A percentile compares a stretch with the other conserved stretches of the same genome.
These are phyloP conservation scores for Drechslerella stenobrocha DNA, from an alignment of 2,329 filamentous ascomycete species.

Conservation along the genomic window DNA sequence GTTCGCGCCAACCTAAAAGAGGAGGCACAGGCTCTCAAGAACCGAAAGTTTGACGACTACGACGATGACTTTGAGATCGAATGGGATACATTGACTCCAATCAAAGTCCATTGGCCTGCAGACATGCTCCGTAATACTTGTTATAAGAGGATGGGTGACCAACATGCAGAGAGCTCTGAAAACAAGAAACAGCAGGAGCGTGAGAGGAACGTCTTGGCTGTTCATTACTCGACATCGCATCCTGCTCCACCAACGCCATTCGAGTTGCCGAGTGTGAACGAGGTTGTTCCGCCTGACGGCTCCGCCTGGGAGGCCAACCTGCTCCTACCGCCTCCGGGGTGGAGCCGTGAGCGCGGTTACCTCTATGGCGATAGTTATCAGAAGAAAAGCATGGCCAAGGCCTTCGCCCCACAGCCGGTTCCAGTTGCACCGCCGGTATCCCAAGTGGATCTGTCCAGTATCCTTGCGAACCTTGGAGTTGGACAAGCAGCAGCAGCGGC, in stretches of 20 bases:
- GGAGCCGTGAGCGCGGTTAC: conserved; percentile 38
- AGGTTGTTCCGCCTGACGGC: conserved; percentile 8
- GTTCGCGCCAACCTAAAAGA: conserved; percentile 43
- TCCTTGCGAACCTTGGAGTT: conserved; percentile 41
- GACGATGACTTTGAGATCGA: conserved; percentile 47
- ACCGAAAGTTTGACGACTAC: conserved; percentile 33
- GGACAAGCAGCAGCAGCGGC: conserved; percentile 8
- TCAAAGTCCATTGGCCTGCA: conserved; percentile 14
- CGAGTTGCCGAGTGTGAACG: conserved; percentile 32
- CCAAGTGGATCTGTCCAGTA: conserved; percentile 37
- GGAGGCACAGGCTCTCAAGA: conserved; percentile 37
- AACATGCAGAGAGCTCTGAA: conserved; percentile 30
- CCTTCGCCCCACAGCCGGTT: conserved; percentile 2
- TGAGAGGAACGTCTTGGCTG: conserved; percentile 39
- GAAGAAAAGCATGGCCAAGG: conserved; percentile 34
- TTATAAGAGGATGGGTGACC: conserved; percentile 40
- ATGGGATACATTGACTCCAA: conserved; percentile 25
- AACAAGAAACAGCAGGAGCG: conserved; percentile 30
- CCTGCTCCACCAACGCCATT: conserved; percentile 25
- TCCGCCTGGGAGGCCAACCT: conserved; percentile 24
- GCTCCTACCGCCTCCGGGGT: conserved; percentile 35
- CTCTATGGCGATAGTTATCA: conserved; percentile 21
- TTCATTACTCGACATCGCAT: conserved; percentile 44
- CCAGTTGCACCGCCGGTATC: conserved; percentile 3
- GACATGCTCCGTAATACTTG: conserved; percentile 31